phyloP scores from a whole-genome alignment of 176 grass and related monocot genomes.

The Typha latifolia region DNA sequence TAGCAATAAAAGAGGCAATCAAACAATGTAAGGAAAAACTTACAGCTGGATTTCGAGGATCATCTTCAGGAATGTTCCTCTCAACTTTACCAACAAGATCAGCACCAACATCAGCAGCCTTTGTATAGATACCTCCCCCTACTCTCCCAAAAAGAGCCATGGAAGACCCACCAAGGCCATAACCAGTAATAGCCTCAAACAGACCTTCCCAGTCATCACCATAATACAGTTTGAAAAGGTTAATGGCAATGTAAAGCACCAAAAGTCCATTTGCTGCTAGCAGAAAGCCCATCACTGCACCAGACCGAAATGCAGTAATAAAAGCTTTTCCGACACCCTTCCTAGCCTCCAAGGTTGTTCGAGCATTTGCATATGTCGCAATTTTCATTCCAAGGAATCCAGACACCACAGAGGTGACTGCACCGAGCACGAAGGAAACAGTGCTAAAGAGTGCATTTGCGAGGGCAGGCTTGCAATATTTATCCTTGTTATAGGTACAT shows the following conservation, averaged over 20 bases:
- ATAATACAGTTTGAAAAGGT: conserved; percentile 40
- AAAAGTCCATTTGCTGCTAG: conserved; percentile 39
- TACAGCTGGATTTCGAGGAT: conserved; percentile 45
- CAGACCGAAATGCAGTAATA: conserved; percentile 36
- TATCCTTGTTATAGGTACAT: conserved; percentile 44
- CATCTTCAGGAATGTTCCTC: conserved; percentile 63
- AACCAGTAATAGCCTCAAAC: conserved; percentile 48
- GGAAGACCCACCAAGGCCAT: conserved; percentile 45
- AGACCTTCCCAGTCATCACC: conserved; percentile 50
- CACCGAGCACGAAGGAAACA: conserved; percentile 34
- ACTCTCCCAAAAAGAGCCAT: conserved; percentile 56
- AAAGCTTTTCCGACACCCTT: conserved; percentile 44
- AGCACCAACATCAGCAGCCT: conserved; percentile 41
- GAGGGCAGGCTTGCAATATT: conserved; percentile 37
- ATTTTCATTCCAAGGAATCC: conserved; percentile 58
- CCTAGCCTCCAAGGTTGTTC: conserved; percentile 42
- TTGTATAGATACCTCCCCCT: conserved; percentile 44
- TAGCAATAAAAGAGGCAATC: neutral
- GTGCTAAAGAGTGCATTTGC: conserved; percentile 39
- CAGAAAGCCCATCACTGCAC: conserved; percentile 44
- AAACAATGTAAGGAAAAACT: conserved; percentile 2
- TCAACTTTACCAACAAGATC: conserved; percentile 54
- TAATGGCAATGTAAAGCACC: conserved; percentile 36
- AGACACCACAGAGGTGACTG: conserved; percentile 36
- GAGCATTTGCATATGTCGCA: conserved; percentile 39